These are phyloP conservation scores for Lichtheimia corymbifera DNA, from an alignment of 371 early-diverging fungal genomes.

Conservation along the genomic window DNA sequence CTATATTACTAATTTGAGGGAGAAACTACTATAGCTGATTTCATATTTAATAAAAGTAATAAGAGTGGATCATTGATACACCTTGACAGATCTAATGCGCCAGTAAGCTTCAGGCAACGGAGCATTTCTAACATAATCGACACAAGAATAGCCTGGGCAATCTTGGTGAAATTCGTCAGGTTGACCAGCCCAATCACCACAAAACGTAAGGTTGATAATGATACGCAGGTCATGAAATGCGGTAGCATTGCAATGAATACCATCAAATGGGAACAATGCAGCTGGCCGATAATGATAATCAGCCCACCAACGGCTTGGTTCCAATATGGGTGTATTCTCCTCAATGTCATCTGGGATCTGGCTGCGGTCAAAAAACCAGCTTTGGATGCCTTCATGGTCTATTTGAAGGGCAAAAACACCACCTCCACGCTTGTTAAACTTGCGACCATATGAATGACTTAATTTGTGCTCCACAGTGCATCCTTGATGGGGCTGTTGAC, in stretches of 20 bases:
- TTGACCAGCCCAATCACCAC: conserved; percentile 25
- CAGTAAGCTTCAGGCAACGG: conserved; percentile 28
- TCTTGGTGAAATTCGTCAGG: neutral
- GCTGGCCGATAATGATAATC: conserved; percentile 6
- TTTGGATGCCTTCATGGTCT: conserved; percentile 22
- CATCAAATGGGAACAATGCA: conserved; percentile 22
- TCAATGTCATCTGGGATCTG: conserved; percentile 35
- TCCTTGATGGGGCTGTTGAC: conserved; percentile 17
- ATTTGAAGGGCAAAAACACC: conserved; percentile 37
- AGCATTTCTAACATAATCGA: conserved; percentile 13
- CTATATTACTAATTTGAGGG: no score
- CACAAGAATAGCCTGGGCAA: conserved; percentile 14
- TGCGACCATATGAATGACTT: conserved; percentile 24
- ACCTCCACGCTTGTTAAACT: conserved; percentile 32
- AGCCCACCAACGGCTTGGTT: conserved; percentile 27
- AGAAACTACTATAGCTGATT: no score
- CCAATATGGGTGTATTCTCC: conserved; percentile 6
- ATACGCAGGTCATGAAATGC: conserved; percentile 14
- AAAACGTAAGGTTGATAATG: conserved; percentile 18
- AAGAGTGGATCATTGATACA: neutral
- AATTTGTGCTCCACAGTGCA: conserved; percentile 20
- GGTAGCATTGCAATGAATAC: conserved; percentile 3
- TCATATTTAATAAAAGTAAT: no score
- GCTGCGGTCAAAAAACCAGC: conserved; percentile 35
- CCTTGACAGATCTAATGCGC: conserved; percentile 8